phyloP scores from a whole-genome alignment of 2,329 filamentous ascomycete genomes.

The Septoria linicola region DNA sequence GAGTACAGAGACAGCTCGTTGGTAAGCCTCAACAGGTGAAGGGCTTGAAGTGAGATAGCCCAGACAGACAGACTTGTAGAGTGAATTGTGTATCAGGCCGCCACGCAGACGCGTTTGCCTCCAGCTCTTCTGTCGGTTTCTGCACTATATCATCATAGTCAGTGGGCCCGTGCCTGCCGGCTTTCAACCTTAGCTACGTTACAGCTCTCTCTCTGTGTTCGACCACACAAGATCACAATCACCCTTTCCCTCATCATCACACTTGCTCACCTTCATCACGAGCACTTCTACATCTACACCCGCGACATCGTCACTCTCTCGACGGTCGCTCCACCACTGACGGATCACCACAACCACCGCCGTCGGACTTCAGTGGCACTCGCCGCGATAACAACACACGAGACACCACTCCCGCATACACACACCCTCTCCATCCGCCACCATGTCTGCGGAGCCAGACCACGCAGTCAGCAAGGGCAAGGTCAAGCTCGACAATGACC shows the following conservation, averaged over 20 bases:
- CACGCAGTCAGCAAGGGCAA: slow-evolving; percentile 47
- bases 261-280: background rate
- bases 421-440: slow-evolving; percentile 15
- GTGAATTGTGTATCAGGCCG: too few relatives aligned
- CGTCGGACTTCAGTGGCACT: slow-evolving; percentile 12
- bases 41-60: too few relatives aligned
- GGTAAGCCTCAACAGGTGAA: too few relatives aligned
- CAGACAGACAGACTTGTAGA: too few relatives aligned
- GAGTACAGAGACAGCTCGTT: too few relatives aligned
- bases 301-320: background rate
- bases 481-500: slow-evolving; percentile 45
- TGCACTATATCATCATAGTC: too few relatives aligned
- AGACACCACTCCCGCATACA: slow-evolving; percentile 3
- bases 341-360: slow-evolving; percentile 2
- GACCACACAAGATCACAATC: too few relatives aligned
- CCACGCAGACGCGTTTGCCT: too few relatives aligned
- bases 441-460: slow-evolving; percentile 53
- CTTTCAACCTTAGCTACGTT: too few relatives aligned
- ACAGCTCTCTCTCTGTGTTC: background rate
- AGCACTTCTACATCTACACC: slow-evolving; percentile 3
- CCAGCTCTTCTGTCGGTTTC: too few relatives aligned
- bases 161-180: too few relatives aligned
- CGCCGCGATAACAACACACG: slow-evolving; percentile 21
- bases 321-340: slow-evolving; percentile 2
- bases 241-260: slow-evolving; percentile 2